Evolutionary conservation across 257 asterid genomes (phyloP), one percentile per base, ranked within the genome.

Genomic region (Penstemon barbatus): DNA sequence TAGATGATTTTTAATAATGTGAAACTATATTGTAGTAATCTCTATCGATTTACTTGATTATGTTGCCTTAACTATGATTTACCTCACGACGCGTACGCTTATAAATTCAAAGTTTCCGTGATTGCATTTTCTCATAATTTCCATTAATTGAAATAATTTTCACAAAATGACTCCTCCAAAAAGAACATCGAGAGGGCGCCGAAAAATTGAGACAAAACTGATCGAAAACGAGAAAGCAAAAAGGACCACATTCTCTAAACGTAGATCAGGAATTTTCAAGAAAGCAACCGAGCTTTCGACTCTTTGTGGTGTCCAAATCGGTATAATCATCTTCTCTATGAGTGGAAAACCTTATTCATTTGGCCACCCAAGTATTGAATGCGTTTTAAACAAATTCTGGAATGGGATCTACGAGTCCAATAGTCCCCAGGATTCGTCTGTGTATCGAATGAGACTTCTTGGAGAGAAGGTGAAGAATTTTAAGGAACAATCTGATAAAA

Each of bases 271-370:
- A 19, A 12, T 75, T 41, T 75, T 63, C 68, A 75, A 75, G 69
- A 70, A 75, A 36, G 76, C 72, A 2, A 71, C 72, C 3, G 79
- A 75, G 44, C 72, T 75, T 33, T 63, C 80, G 3, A 51, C 63
- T 52, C 18, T 75, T 8, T 75, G 76, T 40, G 72, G 73, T 4
- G 80, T 68, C 4, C 63, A 70, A 43, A 56, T 75, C 4, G 80
- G 40, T 9, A 6, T 70, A 7, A 13, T 75, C 53, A 8, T 71
- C 1, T 61, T 61, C 7, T 71, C 69, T 11, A 33, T 53, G 0
- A 19, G 44, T 2, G 75, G 75, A 0, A 71, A 62, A 36, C 57
- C 25, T 3, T 71, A 46, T 54, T 18, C 75, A 5, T 71, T 61
- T 33, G 75, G 75, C 6, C 53, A 71, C 18, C 69, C 75, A 2